Evolutionary conservation across 352 stramenopile species (phyloP), one percentile per base, ranked within the genome.

Genomic region (Globisporangium cylindrosporum): DNA sequence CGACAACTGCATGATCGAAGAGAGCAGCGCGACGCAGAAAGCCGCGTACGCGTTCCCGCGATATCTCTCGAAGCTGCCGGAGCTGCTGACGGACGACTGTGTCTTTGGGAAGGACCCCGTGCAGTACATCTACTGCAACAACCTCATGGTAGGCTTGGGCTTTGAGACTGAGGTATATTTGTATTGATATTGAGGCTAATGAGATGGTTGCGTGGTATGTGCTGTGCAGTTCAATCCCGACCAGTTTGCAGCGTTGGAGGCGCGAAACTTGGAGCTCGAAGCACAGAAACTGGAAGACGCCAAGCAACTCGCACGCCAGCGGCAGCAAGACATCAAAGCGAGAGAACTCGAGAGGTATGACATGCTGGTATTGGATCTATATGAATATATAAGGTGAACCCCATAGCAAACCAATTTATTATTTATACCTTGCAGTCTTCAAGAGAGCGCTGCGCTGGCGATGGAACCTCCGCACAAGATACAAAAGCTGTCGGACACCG

Each of bases 41-140:
- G 10, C 14, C 1, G 61, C 84, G 43, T 88, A 86, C 41, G 62
- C 78, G 63, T 89, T 86, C 38, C 84, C 84, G 29, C 74, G 73
- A 20, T 92, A 90, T 55, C 51, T 92, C 1, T 72, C 73, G 34
- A 85, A 90, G 58, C 68, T 91, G 61, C 79, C 84, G 27, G 67
- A 71, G 56, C 70, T 88, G 36, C 80, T 92, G 38, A 81, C 80
- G 8, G 78, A 87, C 46, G 53, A 89, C 67, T 83, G 69, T 61
- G 81, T 84, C 8, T 90, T 92, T 63, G 84, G 84, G 24, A 76
- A 81, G 63, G 73, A 82, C 49, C 81, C 80, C 1, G 75, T 89
- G 66, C 72, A 86, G 66, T 88, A 79, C 86, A 78, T 92, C 81
- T 86, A 90, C 80, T 88, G 82, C 74, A 89, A 90, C 75, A 92